Percentiles rank a stretch among this genome's conserved stretches.
Conservation (phyloP, 2,329 filamentous ascomycete genomes). For the Ophiostoma sp. region DNA sequence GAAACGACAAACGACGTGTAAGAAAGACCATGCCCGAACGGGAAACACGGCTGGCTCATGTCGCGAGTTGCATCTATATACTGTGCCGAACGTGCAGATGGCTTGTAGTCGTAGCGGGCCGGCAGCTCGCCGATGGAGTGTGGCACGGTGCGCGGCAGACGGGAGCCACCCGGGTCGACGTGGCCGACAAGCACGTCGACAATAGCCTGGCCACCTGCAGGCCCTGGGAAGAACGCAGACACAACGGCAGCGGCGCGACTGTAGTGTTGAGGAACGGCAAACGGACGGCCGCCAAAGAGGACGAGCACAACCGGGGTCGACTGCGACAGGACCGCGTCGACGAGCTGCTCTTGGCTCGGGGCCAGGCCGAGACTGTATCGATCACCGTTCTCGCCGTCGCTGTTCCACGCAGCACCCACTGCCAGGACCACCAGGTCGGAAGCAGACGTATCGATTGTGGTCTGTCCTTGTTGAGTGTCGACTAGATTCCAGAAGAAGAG, state of each 20-base stretch:
- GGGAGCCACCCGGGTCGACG: neutral
- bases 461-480: neutral
- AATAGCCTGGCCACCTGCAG: neutral
- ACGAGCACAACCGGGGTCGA: neutral
- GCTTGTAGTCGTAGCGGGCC: constrained; percentile 17
- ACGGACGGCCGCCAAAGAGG: neutral
- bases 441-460: neutral
- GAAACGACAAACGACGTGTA: neutral
- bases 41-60: neutral
- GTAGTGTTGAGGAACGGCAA: neutral
- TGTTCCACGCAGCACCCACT: neutral
- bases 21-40: neutral
- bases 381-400: neutral
- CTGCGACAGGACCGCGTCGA: neutral
- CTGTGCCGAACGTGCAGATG: neutral
- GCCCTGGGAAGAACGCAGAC: neutral
- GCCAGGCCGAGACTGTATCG: neutral
- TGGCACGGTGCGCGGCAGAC: constrained; percentile 12
- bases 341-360: neutral
- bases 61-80: neutral
- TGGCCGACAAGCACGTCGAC: neutral
- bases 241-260: neutral
- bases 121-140: constrained; percentile 15
- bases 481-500: constrained; percentile 4
- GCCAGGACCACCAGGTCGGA: neutral